These are phyloP conservation scores for Colletotrichum zoysiae DNA, from an alignment of 2,329 filamentous ascomycete species.

Conservation along the genomic window DNA sequence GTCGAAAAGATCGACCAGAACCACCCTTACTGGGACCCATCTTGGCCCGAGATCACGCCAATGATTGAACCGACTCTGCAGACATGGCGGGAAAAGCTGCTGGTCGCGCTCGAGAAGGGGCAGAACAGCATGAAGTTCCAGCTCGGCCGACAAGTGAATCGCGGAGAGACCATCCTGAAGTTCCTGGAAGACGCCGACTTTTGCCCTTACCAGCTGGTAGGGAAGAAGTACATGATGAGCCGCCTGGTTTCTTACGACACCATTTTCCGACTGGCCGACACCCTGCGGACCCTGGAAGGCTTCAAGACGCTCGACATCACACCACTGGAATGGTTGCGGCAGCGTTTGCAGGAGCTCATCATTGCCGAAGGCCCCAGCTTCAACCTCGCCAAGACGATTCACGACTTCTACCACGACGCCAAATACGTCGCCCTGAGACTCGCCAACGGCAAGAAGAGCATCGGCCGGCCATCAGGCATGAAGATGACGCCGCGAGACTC, in stretches of 20 bases:
- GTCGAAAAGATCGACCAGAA: conserved; percentile 62
- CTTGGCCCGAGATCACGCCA: conserved; percentile 62
- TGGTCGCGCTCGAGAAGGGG: conserved; percentile 53
- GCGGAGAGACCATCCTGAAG: conserved; percentile 64
- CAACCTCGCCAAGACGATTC: conserved; percentile 63
- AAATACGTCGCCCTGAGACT: conserved; percentile 63
- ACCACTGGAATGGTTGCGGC: conserved; percentile 69
- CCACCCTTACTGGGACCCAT: conserved; percentile 68
- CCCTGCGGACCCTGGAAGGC: conserved; percentile 65
- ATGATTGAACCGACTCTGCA: conserved; percentile 59
- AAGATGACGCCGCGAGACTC: conserved; percentile 50
- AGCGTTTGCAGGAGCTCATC: conserved; percentile 66
- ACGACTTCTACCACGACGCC: conserved; percentile 68
- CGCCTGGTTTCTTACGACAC: conserved; percentile 67
- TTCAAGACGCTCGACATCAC: conserved; percentile 63
- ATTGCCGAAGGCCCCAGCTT: conserved; percentile 59
- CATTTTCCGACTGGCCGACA: conserved; percentile 66
- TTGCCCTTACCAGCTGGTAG: conserved; percentile 68
- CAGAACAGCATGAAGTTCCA: conserved; percentile 61
- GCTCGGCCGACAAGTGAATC: conserved; percentile 68
- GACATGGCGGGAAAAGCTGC: conserved; percentile 63
- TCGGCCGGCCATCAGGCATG: conserved; percentile 66
- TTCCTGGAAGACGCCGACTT: conserved; percentile 65
- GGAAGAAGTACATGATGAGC: conserved; percentile 63
- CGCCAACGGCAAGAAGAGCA: conserved; percentile 69